Percentiles rank a stretch among this genome's conserved stretches.
Conservation (phyloP, 306 rosid species). For the Vachellia collinsii region DNA sequence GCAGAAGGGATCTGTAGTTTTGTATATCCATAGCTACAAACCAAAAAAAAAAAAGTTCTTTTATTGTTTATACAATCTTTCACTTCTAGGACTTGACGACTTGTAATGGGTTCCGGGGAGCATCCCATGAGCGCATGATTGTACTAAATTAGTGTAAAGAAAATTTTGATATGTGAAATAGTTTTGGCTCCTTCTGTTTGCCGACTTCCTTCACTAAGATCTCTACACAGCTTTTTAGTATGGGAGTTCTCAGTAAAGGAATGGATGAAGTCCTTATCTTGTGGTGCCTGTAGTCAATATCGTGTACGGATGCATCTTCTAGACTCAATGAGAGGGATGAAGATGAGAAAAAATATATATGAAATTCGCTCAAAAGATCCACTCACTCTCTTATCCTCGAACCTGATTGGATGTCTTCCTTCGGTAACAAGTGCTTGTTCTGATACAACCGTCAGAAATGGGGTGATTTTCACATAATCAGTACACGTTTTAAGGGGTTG, state of each 20-base stretch:
- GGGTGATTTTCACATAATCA: not conserved
- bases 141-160: slow-evolving; percentile 59
- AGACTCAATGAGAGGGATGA: not conserved
- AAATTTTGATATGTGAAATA: slow-evolving; percentile 49
- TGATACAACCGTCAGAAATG: not conserved
- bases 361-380: not conserved
- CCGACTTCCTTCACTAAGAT: not conserved
- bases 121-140: slow-evolving; percentile 42
- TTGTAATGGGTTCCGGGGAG: slow-evolving; percentile 30
- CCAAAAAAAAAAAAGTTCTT: slow-evolving; percentile 28
- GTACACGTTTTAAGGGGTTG: not conserved
- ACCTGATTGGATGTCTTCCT: not conserved
- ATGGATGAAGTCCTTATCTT: not conserved
- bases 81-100: slow-evolving; percentile 52
- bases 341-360: not conserved
- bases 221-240: not conserved
- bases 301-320: not conserved
- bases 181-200: slow-evolving; percentile 20
- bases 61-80: slow-evolving; percentile 55
- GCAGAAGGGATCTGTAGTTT: slow-evolving; percentile 95
- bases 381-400: not conserved
- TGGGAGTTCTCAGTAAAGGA: not conserved
- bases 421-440: not conserved
- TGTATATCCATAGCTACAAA: slow-evolving; percentile 50
- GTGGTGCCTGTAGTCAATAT: not conserved